These are phyloP conservation scores for Backusella liffmaniae DNA, from an alignment of 192 early-diverging fungal species.

Conservation along the genomic window DNA sequence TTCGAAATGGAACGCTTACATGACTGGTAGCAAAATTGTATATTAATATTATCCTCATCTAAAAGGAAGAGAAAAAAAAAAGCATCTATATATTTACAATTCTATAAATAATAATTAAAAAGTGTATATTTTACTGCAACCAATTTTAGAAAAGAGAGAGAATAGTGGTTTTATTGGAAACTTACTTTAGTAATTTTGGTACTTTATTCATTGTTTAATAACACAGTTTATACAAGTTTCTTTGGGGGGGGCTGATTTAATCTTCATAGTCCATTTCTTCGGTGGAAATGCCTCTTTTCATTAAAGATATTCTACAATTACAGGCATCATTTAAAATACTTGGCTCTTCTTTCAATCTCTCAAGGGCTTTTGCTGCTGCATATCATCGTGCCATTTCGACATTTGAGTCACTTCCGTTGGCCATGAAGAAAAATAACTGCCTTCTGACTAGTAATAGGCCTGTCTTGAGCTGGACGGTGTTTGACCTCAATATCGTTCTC, in stretches of 20 bases:
- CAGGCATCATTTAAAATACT: conserved; percentile 25
- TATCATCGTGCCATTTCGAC: conserved; percentile 34
- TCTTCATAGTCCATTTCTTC: background rate
- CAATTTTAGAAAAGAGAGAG: too few species aligned
- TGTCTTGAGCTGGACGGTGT: background rate
- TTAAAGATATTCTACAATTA: conserved; percentile 19
- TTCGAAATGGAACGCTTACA: conserved; percentile 47
- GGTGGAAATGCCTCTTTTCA: background rate
- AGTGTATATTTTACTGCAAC: too few species aligned
- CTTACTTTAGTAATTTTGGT: too few species aligned
- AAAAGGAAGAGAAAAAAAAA: background rate
- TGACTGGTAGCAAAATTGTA: background rate
- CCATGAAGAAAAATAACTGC: conserved; percentile 43
- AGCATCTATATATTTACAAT: background rate
- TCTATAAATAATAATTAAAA: background rate
- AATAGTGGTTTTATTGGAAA: too few species aligned
- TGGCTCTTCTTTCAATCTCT: conserved; percentile 29
- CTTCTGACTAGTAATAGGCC: conserved; percentile 5
- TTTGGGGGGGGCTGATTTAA: too few species aligned
- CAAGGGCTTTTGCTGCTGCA: conserved; percentile 29
- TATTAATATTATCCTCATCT: background rate
- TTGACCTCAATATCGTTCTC: background rate
- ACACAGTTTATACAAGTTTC: too few species aligned
- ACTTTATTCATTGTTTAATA: too few species aligned
- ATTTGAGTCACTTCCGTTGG: conserved; percentile 28